Conservation (phyloP, 1,284 basidiomycete species). For the Lentinus polychrous region DNA sequence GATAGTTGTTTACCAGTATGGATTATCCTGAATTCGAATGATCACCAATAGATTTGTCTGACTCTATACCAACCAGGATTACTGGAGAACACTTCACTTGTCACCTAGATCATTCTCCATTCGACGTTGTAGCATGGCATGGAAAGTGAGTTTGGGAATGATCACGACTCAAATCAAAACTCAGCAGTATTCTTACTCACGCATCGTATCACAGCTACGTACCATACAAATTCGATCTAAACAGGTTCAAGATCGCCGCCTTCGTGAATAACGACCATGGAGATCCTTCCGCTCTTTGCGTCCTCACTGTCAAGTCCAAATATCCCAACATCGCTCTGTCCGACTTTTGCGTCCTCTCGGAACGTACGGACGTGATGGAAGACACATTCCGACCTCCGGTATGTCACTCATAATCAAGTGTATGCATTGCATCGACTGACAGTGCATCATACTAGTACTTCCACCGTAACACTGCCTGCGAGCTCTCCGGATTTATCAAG, state of each 20-base stretch:
- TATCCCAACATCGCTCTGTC: conserved; percentile 48
- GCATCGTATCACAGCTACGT: conserved; percentile 42
- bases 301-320: conserved; percentile 59
- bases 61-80: conserved; percentile 30
- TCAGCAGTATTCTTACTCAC: not conserved
- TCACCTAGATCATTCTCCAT: conserved; percentile 59
- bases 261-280: conserved; percentile 60
- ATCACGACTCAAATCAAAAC: not conserved
- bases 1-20: conserved; percentile 44
- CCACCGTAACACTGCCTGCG: conserved; percentile 55
- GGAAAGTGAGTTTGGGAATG: conserved; percentile 42
- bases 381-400: conserved; percentile 39
- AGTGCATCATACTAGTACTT: conserved; percentile 37
- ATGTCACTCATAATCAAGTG: conserved; percentile 8
- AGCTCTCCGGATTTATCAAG: conserved; percentile 56
- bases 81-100: conserved; percentile 50
- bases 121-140: conserved; percentile 69
- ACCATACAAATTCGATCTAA: conserved; percentile 65
- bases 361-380: conserved; percentile 59
- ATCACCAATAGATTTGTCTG: not conserved
- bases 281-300: conserved; percentile 60
- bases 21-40: not conserved
- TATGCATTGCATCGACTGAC: not conserved
- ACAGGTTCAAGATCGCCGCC: conserved; percentile 60
- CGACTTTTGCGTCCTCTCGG: conserved; percentile 58